These are phyloP conservation scores for Pseudognaphalium luteoalbum DNA, from an alignment of 129 eudicot genomes.

Conservation along the genomic window DNA sequence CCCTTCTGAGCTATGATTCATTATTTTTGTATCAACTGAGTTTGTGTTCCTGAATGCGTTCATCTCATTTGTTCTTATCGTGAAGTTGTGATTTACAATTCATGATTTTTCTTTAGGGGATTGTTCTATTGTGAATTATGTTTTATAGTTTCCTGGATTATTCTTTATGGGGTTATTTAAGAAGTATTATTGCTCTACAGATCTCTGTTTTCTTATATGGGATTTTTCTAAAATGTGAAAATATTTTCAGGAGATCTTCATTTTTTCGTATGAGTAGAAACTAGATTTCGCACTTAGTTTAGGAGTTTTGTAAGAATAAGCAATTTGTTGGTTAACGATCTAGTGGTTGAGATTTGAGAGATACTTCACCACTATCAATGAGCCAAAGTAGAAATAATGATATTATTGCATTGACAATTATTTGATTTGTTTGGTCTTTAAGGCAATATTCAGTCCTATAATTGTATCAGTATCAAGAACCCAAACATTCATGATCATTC, in stretches of 20 bases:
- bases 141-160: background rate
- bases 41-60: background rate
- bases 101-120: slow-evolving; percentile 2
- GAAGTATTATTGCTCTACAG: background rate
- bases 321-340: too few species aligned
- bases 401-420: background rate
- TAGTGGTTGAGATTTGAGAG: too few species aligned
- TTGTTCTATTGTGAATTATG: background rate
- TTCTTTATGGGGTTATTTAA: background rate
- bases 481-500: too few species aligned
- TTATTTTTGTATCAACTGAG: too few species aligned
- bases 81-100: background rate
- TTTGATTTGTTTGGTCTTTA: slow-evolving; percentile 7
- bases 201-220: background rate
- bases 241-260: too few species aligned
- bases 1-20: too few species aligned
- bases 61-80: background rate
- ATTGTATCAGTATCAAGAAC: slow-evolving; percentile 15
- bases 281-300: too few species aligned
- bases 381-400: too few species aligned
- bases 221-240: background rate
- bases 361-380: too few species aligned
- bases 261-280: too few species aligned
- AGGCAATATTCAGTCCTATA: background rate
- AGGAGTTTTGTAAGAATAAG: too few species aligned